phyloP scores from a whole-genome alignment of 495 filamentous ascomycete genomes.

The Mycothermus thermophilus region DNA sequence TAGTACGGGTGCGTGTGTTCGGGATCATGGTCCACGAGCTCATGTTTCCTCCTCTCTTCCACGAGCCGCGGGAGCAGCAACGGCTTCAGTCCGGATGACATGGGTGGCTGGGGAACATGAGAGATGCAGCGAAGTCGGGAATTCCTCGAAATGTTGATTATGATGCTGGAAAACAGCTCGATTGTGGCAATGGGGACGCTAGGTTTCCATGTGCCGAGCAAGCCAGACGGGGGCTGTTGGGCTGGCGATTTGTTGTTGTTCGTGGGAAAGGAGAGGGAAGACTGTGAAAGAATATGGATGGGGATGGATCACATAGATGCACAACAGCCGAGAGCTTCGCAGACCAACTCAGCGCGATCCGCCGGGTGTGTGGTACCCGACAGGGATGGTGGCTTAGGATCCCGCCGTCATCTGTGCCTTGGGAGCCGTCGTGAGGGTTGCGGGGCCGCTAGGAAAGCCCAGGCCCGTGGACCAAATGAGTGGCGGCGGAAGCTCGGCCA shows the following conservation, averaged over 20 bases:
- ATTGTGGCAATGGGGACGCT: no score
- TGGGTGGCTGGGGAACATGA: constrained; percentile 12
- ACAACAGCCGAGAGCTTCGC: no score
- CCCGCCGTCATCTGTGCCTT: constrained; percentile 1
- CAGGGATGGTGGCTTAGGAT: constrained; percentile 6
- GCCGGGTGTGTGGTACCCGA: constrained; percentile 4
- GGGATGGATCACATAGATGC: no score
- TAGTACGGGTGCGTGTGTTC: constrained; percentile 17
- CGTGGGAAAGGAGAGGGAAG: no score
- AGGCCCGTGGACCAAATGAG: constrained; percentile 2
- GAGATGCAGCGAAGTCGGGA: not conserved
- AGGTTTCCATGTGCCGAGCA: not conserved
- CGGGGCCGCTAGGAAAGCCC: constrained; percentile 3
- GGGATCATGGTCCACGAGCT: constrained; percentile 6
- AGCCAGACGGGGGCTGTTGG: constrained; percentile 3
- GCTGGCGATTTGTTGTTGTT: constrained; percentile 9
- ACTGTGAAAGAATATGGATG: no score
- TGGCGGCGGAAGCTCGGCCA: not conserved
- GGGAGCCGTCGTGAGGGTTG: not conserved
- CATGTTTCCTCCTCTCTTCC: constrained; percentile 34
- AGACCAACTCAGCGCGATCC: constrained; percentile 1
- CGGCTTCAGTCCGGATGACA: constrained; percentile 39
- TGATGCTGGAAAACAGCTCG: not conserved
- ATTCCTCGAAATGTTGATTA: not conserved
- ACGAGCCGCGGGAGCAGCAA: constrained; percentile 38